A percentile compares a stretch with the other conserved stretches of the same genome.
Conservation (phyloP, 2,329 filamentous ascomycete species). For the Colletotrichum eremochloae region DNA sequence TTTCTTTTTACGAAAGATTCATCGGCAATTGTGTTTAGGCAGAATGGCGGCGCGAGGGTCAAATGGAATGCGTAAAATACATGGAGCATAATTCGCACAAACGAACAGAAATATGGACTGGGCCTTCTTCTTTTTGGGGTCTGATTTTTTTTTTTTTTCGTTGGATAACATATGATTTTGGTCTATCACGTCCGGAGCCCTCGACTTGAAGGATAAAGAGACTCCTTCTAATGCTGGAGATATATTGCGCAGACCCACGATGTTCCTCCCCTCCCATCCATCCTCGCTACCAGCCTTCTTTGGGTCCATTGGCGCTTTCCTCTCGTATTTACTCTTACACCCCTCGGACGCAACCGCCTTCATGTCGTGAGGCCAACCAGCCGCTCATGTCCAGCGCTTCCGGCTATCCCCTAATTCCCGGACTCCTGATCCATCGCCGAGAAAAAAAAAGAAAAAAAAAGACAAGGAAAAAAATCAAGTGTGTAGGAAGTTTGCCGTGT, state of each 20-base stretch:
- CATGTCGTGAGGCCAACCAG: not conserved
- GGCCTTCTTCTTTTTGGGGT: not conserved
- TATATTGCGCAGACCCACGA: not conserved
- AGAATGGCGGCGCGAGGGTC: not conserved
- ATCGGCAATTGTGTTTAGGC: not conserved
- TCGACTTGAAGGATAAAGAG: not conserved
- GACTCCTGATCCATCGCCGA: constrained; percentile 25
- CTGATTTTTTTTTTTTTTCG: not conserved
- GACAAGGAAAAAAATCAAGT: not conserved
- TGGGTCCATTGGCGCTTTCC: not conserved
- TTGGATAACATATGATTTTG: constrained; percentile 3
- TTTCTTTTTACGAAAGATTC: not conserved
- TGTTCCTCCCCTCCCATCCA: not conserved
- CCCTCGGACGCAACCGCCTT: constrained; percentile 8
- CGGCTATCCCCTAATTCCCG: not conserved
- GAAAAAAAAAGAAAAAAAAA: not conserved
- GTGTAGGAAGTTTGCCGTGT: constrained; percentile 22
- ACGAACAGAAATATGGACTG: not conserved
- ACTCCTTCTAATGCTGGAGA: constrained; percentile 12
- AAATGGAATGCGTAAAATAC: constrained; percentile 2
- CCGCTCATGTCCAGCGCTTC: not conserved
- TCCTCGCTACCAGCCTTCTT: not conserved
- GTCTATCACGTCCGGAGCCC: constrained; percentile 3
- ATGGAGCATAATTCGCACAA: not conserved
- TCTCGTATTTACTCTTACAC: constrained; percentile 24